These are phyloP conservation scores for Fraxinus quadrangulata DNA, from an alignment of 257 asterid species.

Conservation along the genomic window DNA sequence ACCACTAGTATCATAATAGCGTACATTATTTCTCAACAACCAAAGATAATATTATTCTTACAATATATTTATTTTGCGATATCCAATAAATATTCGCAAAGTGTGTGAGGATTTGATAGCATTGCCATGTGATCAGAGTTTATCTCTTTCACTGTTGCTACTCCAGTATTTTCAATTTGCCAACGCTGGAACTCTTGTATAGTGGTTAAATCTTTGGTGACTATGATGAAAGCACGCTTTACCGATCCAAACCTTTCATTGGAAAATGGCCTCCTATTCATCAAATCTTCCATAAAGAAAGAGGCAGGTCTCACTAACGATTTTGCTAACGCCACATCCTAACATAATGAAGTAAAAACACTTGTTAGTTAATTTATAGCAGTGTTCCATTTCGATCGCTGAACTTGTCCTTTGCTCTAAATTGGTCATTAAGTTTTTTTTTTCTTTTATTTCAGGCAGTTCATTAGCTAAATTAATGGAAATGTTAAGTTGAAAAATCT, in stretches of 20 bases:
- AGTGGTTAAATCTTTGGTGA: constrained; percentile 41
- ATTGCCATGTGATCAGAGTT: constrained; percentile 56
- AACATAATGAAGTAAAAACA: not conserved
- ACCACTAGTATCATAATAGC: too few species aligned
- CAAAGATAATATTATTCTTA: not conserved
- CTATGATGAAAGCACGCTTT: constrained; percentile 38
- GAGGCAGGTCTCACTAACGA: constrained; percentile 48
- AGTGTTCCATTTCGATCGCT: too few species aligned
- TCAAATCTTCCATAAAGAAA: constrained; percentile 39
- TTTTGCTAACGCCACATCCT: constrained; percentile 54
- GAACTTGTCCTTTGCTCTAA: too few species aligned
- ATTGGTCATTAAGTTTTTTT: too few species aligned
- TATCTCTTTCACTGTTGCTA: constrained; percentile 37
- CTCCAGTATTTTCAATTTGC: constrained; percentile 43
- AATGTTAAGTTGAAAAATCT: too few species aligned
- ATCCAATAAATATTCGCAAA: constrained; percentile 39
- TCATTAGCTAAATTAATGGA: too few species aligned
- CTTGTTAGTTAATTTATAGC: not conserved
- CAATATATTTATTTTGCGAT: constrained; percentile 16
- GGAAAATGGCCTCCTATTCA: constrained; percentile 34
- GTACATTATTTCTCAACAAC: too few species aligned
- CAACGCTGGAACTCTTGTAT: constrained; percentile 45
- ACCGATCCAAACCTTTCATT: constrained; percentile 51
- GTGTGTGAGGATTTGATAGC: constrained; percentile 38
- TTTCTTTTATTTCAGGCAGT: too few species aligned